phyloP scores from a whole-genome alignment of 2,329 filamentous ascomycete genomes.

The Pestalotiopsis sp. region DNA sequence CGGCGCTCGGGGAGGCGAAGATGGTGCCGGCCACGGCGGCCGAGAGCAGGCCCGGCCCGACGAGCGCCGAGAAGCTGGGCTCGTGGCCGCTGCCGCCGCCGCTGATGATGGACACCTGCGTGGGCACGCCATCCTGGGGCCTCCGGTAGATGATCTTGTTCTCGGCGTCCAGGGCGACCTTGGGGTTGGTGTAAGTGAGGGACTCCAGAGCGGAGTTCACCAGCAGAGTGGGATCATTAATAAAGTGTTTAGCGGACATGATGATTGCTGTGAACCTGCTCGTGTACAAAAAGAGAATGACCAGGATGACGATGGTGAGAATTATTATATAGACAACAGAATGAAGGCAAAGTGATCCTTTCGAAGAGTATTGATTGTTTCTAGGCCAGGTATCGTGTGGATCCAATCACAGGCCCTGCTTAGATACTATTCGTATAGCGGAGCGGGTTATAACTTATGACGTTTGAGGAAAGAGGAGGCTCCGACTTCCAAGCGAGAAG shows the following conservation, averaged over 20 bases:
- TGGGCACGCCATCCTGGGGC: constrained; percentile 45
- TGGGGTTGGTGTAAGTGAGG: constrained; percentile 82
- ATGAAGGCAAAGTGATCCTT: neutral
- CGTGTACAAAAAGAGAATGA: neutral
- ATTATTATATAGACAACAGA: neutral
- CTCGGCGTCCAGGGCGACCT: constrained; percentile 73
- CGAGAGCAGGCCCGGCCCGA: constrained; percentile 78
- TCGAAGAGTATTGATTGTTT: neutral
- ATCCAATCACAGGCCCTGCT: neutral
- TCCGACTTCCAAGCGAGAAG: neutral
- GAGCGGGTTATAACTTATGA: neutral
- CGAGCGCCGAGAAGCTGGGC: constrained; percentile 83
- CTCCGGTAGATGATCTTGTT: constrained; percentile 86
- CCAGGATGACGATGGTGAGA: neutral
- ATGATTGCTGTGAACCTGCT: constrained; percentile 4
- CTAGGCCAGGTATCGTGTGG: neutral
- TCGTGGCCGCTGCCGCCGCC: constrained; percentile 92
- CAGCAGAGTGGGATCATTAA: constrained; percentile 79
- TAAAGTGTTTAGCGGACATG: constrained; percentile 79
- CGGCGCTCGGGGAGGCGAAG: constrained; percentile 79
- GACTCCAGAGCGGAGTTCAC: constrained; percentile 77
- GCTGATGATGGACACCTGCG: constrained; percentile 79
- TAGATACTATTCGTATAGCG: neutral
- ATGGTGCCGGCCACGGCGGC: constrained; percentile 86
- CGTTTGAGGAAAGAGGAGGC: neutral